Conservation (phyloP, 495 filamentous ascomycete genomes). For the Lasiosphaeria ovina region DNA sequence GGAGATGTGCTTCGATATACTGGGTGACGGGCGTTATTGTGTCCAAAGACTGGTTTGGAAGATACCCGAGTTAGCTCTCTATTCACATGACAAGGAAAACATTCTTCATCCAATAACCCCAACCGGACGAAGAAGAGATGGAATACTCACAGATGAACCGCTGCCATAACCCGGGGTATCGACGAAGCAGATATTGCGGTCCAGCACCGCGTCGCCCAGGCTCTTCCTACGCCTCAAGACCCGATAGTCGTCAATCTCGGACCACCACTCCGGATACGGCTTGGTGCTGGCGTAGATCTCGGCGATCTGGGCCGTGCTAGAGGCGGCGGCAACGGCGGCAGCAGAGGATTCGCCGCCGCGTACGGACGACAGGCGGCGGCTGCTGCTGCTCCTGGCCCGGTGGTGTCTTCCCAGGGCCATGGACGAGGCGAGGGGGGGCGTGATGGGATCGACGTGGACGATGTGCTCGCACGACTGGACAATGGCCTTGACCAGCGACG, state of each 20-base stretch:
- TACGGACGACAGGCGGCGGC: slow-evolving; percentile 5
- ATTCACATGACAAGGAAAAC: too few species aligned
- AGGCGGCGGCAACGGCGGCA: slow-evolving; percentile 1
- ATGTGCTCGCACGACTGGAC: slow-evolving; percentile 95
- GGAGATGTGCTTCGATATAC: slow-evolving; percentile 75
- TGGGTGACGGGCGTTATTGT: slow-evolving; percentile 66
- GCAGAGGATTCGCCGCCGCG: slow-evolving; percentile 6
- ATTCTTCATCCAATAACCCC: neutral
- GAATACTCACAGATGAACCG: slow-evolving; percentile 55
- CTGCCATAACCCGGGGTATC: slow-evolving; percentile 78
- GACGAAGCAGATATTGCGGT: slow-evolving; percentile 92
- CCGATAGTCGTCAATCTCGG: slow-evolving; percentile 75
- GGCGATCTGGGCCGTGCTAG: slow-evolving; percentile 55
- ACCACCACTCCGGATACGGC: slow-evolving; percentile 92
- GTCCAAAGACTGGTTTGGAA: slow-evolving; percentile 48
- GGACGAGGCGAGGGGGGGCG: slow-evolving; percentile 37
- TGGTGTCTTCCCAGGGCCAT: slow-evolving; percentile 19
- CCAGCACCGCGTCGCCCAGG: slow-evolving; percentile 75
- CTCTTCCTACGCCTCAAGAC: slow-evolving; percentile 73
- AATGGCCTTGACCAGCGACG: slow-evolving; percentile 87
- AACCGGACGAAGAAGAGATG: neutral
- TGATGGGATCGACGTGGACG: slow-evolving; percentile 85
- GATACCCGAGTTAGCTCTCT: slow-evolving; percentile 9
- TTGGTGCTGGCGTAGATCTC: slow-evolving; percentile 93
- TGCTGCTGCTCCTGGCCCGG: slow-evolving; percentile 11